phyloP scores from a whole-genome alignment of 2,329 filamentous ascomycete genomes.

The Furcasterigmium sp. region DNA sequence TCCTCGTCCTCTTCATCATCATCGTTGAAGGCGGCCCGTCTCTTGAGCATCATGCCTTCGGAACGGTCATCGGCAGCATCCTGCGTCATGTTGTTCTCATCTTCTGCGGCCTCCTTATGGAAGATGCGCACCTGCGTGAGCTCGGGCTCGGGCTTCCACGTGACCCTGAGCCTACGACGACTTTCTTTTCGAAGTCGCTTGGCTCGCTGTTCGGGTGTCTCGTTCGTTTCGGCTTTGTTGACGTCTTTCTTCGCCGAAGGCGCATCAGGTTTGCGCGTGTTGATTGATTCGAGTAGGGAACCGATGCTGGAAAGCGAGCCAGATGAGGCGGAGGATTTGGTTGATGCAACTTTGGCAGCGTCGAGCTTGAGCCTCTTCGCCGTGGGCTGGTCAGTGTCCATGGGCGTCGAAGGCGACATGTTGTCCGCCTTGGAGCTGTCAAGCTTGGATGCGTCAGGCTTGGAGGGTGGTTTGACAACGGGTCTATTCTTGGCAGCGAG shows the following conservation, averaged over 20 bases:
- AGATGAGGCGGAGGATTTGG: constrained; percentile 26
- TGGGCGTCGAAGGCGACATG: constrained; percentile 5
- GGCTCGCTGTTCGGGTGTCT: constrained; percentile 62
- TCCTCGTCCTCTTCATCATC: constrained; percentile 52
- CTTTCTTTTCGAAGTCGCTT: constrained; percentile 69
- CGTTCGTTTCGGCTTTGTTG: constrained; percentile 41
- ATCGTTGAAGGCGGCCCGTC: constrained; percentile 38
- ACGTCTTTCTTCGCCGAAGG: constrained; percentile 29
- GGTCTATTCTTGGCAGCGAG: constrained; percentile 45
- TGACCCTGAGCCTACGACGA: constrained; percentile 64
- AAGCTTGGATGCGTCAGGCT: constrained; percentile 19
- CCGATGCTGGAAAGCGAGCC: constrained; percentile 44
- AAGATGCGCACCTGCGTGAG: constrained; percentile 65
- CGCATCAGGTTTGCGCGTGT: constrained; percentile 35
- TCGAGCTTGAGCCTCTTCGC: constrained; percentile 18
- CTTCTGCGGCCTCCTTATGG: constrained; percentile 66
- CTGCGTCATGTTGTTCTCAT: constrained; percentile 62
- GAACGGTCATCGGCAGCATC: constrained; percentile 69
- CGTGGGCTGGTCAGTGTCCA: constrained; percentile 14
- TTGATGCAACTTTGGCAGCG: constrained; percentile 12
- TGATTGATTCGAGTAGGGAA: constrained; percentile 47
- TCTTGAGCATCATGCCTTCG: constrained; percentile 65
- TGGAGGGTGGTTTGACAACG: constrained; percentile 33
- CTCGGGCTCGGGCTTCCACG: constrained; percentile 62
- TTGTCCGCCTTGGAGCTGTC: constrained; percentile 14